Conservation (phyloP, 1,284 basidiomycete genomes). For the Sutorius eximius region DNA sequence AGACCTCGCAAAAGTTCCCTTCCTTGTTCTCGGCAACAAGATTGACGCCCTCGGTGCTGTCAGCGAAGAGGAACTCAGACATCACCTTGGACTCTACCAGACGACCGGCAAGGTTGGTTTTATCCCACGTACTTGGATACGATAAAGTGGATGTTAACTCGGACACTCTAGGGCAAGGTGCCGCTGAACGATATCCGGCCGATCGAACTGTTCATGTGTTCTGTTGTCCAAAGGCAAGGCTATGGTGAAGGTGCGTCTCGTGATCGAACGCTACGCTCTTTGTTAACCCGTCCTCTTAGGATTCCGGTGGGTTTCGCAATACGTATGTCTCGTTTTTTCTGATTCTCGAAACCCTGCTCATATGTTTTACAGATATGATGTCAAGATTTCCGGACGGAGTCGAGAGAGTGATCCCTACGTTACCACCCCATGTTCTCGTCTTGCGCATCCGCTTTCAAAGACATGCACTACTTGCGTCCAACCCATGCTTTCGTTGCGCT, state of each 20-base stretch:
- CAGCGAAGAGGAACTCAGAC: conserved; percentile 95
- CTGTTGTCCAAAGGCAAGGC: conserved; percentile 97
- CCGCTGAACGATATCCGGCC: conserved; percentile 96
- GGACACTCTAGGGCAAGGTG: conserved; percentile 79
- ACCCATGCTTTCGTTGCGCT: conserved; percentile 18
- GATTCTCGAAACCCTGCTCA: conserved; percentile 14
- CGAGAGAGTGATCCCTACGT: conserved; percentile 15
- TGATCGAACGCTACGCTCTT: not conserved
- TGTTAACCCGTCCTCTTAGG: conserved; percentile 41
- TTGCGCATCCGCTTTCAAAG: conserved; percentile 10
- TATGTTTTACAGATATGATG: conserved; percentile 30
- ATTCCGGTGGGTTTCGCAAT: conserved; percentile 99
- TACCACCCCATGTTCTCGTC: conserved; percentile 23
- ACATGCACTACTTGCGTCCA: conserved; percentile 10
- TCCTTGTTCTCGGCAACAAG: conserved; percentile 99
- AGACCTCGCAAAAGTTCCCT: conserved; percentile 93
- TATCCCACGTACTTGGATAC: not conserved
- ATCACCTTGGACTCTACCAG: conserved; percentile 94
- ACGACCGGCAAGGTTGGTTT: conserved; percentile 92
- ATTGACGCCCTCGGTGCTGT: conserved; percentile 98
- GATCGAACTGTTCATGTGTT: conserved; percentile 99
- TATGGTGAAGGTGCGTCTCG: conserved; percentile 84
- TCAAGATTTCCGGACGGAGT: conserved; percentile 1
- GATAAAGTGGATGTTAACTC: conserved; percentile 3
- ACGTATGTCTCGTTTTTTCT: conserved; percentile 50